Evolutionary conservation across 179 eudicot species (phyloP), one percentile per base, ranked within the genome.

Genomic region (Spergularia azorica): DNA sequence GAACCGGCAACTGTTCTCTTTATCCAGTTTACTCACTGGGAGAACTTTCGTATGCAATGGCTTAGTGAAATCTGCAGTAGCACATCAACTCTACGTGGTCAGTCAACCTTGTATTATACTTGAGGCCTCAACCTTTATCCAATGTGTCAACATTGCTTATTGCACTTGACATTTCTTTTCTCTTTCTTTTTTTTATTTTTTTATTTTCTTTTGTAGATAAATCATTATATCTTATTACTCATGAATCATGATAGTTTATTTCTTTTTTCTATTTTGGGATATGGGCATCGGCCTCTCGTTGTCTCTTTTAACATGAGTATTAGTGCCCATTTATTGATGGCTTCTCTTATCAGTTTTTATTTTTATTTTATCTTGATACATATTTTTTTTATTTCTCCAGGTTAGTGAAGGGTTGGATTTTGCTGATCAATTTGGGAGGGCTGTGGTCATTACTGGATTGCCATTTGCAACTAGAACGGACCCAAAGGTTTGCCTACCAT

Each of bases 321-420:
- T 17, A 64, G 38, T 46, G 18, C 13, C 48, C 26, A 18, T 46
- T 70, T 55, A 32, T 55, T 67, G 15, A 26, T 11, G 17, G 52
- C 39, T 62, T 70, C 39, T 6, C 8, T 43, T 43, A 26, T 26
- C 32, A 26, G 32, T 43, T 43, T 43, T 43, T n/a, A n/a, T n/a
- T n/a, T n/a, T n/a, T n/a, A n/a, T 43, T 43, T 43, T 43, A 4
- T 43, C 8, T 43, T 43, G 32, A 26, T 26, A 26, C 32, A 26
- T 43, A n/a, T 43, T 43, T 43, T 43, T 43, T 43, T 56, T 15
- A 52, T 54, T 55, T 72, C 70, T 60, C 2, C 77, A 95, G 99
- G 99, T 95, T 43, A 95, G 99, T 78, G 99, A 95, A 88, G 99
- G 99, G 75, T 84, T 95, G 72, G 99, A 95, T 88, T 95, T 95